Evolutionary conservation across 179 eudicot species (phyloP).

Genomic region (Gypsophila paniculata): DNA sequence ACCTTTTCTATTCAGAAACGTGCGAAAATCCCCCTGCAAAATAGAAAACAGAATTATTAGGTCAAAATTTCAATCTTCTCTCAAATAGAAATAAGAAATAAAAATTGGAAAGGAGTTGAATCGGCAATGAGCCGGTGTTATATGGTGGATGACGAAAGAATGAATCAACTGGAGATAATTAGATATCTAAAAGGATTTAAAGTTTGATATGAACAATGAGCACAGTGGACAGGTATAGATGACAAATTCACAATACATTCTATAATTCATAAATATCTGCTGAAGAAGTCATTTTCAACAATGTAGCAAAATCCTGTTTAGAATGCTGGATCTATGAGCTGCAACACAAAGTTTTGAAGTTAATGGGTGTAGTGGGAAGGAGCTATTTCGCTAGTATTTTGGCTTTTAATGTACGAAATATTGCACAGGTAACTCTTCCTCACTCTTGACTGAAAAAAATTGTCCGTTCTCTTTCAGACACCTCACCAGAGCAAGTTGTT

Average conservation of each 20-base stretch:
- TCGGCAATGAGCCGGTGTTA: not conserved
- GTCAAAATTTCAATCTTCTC: not conserved
- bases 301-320: not conserved
- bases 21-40: constrained; percentile 38
- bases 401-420: too few relatives aligned
- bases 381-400: too few relatives aligned
- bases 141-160: not conserved
- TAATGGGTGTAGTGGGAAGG: not conserved
- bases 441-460: too few relatives aligned
- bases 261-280: not conserved
- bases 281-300: not conserved
- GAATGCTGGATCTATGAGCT: not conserved
- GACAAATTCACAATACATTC: not conserved
- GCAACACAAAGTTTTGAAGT: not conserved
- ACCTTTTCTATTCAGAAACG: constrained; percentile 29
- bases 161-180: not conserved
- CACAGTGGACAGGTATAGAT: not conserved
- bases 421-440: too few relatives aligned
- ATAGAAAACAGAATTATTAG: not conserved
- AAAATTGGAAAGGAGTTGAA: not conserved
- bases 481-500: not conserved
- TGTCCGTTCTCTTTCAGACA: not conserved
- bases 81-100: not conserved
- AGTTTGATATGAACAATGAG: not conserved
- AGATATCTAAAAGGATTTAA: not conserved